Evolutionary conservation across 768 basidiomycete species (phyloP), one percentile per base, ranked within the genome.

Genomic region (Leccinellum rugosiceps): DNA sequence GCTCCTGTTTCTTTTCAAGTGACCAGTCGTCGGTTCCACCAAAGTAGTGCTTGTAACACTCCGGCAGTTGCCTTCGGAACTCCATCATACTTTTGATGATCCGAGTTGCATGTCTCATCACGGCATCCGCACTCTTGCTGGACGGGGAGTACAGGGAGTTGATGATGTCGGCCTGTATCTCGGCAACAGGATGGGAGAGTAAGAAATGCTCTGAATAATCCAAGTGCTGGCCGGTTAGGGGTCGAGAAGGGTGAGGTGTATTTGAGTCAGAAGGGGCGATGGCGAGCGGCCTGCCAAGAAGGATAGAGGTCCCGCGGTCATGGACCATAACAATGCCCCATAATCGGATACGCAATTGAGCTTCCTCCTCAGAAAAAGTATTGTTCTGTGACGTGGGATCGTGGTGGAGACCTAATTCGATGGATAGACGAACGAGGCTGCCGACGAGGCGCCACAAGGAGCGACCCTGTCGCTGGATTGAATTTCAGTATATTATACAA

Each of bases 121-220:
- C 82, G 9, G 81, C 76, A 61, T 90, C 88, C 1, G 80, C 81
- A 23, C 78, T 80, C 71, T 88, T 86, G 48, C 79, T 80, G n/a
- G 85, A 83, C 1, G 92, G 91, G 8, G 84, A 79, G 66, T 93
- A 94, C 8, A 94, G 78, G 10, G 89, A 90, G 68, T 90, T 90
- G 76, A 93, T 89, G 58, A 94, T 90, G 60, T 93, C 92, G 4
- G 91, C 92, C 62, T 94, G 92, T 56, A 94, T 90, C 61, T 90
- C 88, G 23, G 86, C 86, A 47, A 93, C 78, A 8, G 88, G 85
- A 53, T 85, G 82, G 19, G 88, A 90, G 25, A 86, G 76, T 53
- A 87, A 79, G 68, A 92, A 93, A 68, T 93, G 90, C 64, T 90
- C 88, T 3, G 89, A 90, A 62, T 87, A 83, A 50, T 88, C 84